Evolutionary conservation across 208 protist genomes (phyloP).

Genomic region (Crithidia mellificae): DNA sequence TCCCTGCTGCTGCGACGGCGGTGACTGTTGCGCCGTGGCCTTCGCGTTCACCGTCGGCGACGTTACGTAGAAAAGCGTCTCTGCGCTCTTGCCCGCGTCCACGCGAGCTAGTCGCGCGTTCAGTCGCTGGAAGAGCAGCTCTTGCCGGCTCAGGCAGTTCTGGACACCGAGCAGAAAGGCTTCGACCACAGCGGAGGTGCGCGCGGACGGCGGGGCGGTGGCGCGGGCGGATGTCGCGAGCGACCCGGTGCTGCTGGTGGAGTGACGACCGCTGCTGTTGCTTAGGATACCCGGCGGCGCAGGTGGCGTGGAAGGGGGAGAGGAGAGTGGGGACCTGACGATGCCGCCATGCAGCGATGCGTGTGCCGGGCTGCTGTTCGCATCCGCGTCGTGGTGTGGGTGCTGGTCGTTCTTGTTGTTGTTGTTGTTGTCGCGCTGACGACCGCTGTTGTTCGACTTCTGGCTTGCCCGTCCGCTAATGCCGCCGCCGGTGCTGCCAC

Average conservation of each 20-base stretch:
- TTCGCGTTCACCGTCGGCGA: too few species aligned
- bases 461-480: neutral
- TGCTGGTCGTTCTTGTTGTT: too few species aligned
- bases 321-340: neutral
- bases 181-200: constrained; percentile 20
- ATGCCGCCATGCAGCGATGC: too few species aligned
- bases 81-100: neutral
- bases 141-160: constrained; percentile 29
- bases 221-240: neutral
- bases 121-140: constrained; percentile 19
- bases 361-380: neutral
- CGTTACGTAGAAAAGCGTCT: neutral
- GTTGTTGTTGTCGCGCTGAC: neutral
- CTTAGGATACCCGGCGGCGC: neutral
- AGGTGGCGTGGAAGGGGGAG: neutral
- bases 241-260: neutral
- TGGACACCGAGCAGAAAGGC: constrained; percentile 27
- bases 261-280: neutral
- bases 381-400: neutral
- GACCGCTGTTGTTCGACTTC: neutral
- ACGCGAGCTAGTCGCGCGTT: neutral
- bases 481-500: neutral
- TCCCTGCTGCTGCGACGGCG: neutral
- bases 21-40: too few species aligned
- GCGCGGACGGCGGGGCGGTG: constrained; percentile 6